Evolutionary conservation across 306 rosid species (phyloP), one percentile per base, ranked within the genome.

Genomic region (Urtica urens): DNA sequence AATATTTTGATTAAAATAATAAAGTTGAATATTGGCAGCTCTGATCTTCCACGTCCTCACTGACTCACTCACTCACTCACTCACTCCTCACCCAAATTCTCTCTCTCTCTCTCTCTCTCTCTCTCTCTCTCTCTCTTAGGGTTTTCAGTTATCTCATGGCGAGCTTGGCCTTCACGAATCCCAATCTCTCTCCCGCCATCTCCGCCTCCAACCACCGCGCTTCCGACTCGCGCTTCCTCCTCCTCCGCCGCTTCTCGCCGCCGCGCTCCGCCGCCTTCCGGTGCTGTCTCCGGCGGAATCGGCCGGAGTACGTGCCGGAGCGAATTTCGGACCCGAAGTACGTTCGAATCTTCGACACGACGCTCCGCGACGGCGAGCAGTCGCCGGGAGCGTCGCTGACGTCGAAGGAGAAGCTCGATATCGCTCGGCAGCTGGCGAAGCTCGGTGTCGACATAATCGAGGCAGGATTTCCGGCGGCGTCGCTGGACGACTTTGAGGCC

Each of bases 291-390:
- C 56, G 23, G 17, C 39, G 22, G 21, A 71, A 46, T 4, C 94
- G 99, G 17, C 99, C 99, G 5, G 72, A 72, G 0, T 90, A 85
- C 68, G 65, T 85, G 21, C 95, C 99, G n/a, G 77, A 79, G 60
- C 85, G 55, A 55, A 85, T 90, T 37, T 67, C 87, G 0, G 99
- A 90, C 45, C 82, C 96, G 3, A 21, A 46, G 21, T 90, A 90
- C 28, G 94, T 90, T 9, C 92, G 99, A 39, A 59, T 90, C 51
- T 82, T 85, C 37, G 94, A 90, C 73, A 90, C 99, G 46, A 90
- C 99, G 7, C 95, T 90, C 65, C 99, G 99, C 13, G 96, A 90
- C 45, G 99, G 96, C 52, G 99, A 90, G 75, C 99, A 90, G 59
- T 81, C 95, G 21, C 99, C 96, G 4, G 99, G 99, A n/a, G 95